Evolutionary conservation across 2,329 filamentous ascomycete species (phyloP), one percentile per base, ranked within the genome.

Genomic region (Esteya vermicola): DNA sequence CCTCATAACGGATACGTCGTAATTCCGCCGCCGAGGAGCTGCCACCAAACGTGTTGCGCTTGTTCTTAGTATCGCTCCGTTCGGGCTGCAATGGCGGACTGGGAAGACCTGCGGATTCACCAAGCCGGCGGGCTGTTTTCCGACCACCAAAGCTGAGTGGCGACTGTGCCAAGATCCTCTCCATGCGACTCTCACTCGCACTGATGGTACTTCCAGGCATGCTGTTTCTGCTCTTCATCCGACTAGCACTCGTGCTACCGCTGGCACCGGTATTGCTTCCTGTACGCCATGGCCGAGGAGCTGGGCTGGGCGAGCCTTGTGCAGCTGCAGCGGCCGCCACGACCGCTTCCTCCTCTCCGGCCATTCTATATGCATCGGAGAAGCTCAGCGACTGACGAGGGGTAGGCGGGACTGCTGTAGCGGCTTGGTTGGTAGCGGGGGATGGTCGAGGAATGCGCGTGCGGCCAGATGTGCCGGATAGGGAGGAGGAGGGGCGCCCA

Each of bases 241-340:
- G 19, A 26, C 18, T 26, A 23, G 22, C 21, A 19, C 20, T 30
- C 19, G 31, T 25, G 40, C 8, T 32, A 20, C n/a, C 3, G 34
- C 16, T n/a, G 52, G 21, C 63, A 14, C 36, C 36, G 52, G 23
- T 62, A 16, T 36, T 39, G 23, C n/a, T 41, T 25, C 52, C 54
- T 16, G 53, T 50, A 12, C 62, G 60, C 60, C 64, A 65, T 8
- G 57, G 50, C 25, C 68, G 56, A 2, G 68, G 68, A 1, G 68
- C 68, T 1, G 68, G 68, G 40, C 68, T 72, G 1, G 68, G 68
- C 2, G 67, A 70, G 16, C 60, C 67, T 43, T 47, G 41, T 2
- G 41, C 42, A 8, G 41, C 44, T 9, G 39, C 45, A 8, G 44
- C 44, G 16, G 35, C 35, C 8, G 64, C 61, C 51, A 49, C 43